Base-by-base conservation (phyloP, 2,329 filamentous ascomycete species). In the Epichloe bromicola region DNA sequence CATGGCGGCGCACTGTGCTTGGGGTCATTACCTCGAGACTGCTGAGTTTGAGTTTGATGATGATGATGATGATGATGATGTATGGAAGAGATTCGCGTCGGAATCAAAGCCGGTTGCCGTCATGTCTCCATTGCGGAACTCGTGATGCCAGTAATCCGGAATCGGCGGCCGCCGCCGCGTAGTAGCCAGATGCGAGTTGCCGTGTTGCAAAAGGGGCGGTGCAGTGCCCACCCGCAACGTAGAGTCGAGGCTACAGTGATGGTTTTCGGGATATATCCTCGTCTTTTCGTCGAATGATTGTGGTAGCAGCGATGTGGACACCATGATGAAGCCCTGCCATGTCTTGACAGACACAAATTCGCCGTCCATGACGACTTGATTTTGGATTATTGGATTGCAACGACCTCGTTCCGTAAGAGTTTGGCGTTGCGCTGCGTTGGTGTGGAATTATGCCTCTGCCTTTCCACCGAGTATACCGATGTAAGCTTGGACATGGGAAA, bases 281-380 rank as follows among this genome's bases (percentile, higher is more conserved):
- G 38, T 48, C 30, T 42, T 48, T 23, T 48, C 45, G 33, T 48
- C 50, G 3, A 43, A 42, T 4, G 50, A 51, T 5, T 38, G 50
- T n/a, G 50, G 50, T 12, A 51, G 20, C 17, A 51, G 33, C 20
- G 45, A 42, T 17, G 44, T 51, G 5, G 50, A 51, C 41, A 51
- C 50, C 45, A 48, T 48, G 45, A 51, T 34, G 45, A 26, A 38
- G 39, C 50, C 50, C 39, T 51, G 50, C 50, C 50, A 51, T n/a
- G 50, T 51, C 8, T 20, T 51, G 38, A 51, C 50, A 33, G 45
- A 30, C 15, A 51, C 14, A 4, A 51, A 51, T 15, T 51, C 38
- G 50, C 34, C 50, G 36, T 51, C 45, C 50, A 51, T 51, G 33
- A n/a, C 34, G 34, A 33, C 26, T 30, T 30, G 26, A 30, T 30